Evolutionary conservation across 306 rosid genomes (phyloP), one percentile per base, ranked within the genome.

Genomic region (Quercus wislizeni): DNA sequence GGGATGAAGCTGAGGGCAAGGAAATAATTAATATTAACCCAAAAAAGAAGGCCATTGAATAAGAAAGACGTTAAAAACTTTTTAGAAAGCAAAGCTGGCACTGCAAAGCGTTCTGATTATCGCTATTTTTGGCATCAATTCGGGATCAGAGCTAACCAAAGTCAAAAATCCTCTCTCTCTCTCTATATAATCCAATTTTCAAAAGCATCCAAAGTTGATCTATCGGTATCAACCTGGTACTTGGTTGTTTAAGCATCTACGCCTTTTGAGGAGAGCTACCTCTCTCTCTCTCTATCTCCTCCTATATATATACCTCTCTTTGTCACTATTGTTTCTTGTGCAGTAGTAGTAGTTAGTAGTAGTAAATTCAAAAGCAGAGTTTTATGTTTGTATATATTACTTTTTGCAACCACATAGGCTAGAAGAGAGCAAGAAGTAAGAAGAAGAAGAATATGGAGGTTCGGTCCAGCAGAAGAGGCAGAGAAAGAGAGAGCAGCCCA

Each of bases 401-500:
- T 15, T 43, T 31, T 54, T 80, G 69, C 49, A 18, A 4, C 17
- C 18, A 14, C n/a, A 25, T 31, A 55, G 77, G 31, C 38, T 80
- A 61, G 21, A 56, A 31, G 10, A 27, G 56, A 58, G 31, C 71
- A 18, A 65, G 76, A 63, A 78, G 43, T 38, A 46, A 65, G 43
- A 41, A 23, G 31, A 9, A 43, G 63, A 67, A 67, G 38, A 83
- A 21, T 2, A 93, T 92, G 97, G 97, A 92, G 13, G 80, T 70
- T 52, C 77, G 79, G 57, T 86, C 85, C 54, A 87, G 87, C 56
- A 87, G 87, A 30, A 87, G 92, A 83, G 28, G 72, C 8, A 81
- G 89, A 83, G 89, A 87, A 13, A 82, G 88, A 82, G 89, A 87
- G 11, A 86, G 41, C 8, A 86, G 89, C 80, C 94, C 96, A 52